A percentile compares a stretch with the other conserved stretches of the same genome.
Conservation (phyloP, 2,329 filamentous ascomycete genomes). For the Akanthomyces muscarius region DNA sequence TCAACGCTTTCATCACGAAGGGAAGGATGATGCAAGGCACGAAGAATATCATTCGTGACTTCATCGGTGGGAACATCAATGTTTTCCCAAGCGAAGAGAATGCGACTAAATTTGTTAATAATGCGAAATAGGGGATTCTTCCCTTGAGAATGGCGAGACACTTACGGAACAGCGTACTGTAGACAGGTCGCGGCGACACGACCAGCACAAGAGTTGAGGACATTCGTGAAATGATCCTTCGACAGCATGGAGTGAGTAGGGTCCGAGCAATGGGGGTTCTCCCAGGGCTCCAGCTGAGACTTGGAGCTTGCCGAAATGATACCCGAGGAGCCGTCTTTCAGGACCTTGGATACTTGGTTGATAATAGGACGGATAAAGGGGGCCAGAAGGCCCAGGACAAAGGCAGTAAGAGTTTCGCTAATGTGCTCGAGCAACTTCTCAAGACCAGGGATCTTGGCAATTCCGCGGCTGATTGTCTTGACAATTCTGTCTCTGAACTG, state of each 20-base stretch:
- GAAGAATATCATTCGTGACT: conserved; percentile 74
- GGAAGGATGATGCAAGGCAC: conserved; percentile 87
- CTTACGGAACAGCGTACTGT: conserved; percentile 78
- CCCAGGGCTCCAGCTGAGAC: conserved; percentile 77
- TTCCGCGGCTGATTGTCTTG: conserved; percentile 75
- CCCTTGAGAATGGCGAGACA: conserved; percentile 17
- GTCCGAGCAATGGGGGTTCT: conserved; percentile 67
- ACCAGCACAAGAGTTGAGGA: conserved; percentile 74
- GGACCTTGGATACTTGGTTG: conserved; percentile 72
- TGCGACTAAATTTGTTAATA: conserved; percentile 45
- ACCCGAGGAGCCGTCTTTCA: conserved; percentile 80
- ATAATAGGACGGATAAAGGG: conserved; percentile 93
- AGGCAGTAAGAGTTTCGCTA: conserved; percentile 85
- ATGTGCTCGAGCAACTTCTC: conserved; percentile 91
- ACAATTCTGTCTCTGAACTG: conserved; percentile 93
- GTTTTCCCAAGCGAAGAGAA: conserved; percentile 93
- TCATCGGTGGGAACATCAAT: conserved; percentile 76
- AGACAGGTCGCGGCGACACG: conserved; percentile 70
- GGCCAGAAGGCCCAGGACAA: conserved; percentile 83
- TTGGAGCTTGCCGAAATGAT: conserved; percentile 65
- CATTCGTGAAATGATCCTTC: conserved; percentile 79
- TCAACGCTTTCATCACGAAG: conserved; percentile 71
- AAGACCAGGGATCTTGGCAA: conserved; percentile 88
- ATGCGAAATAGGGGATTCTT: neutral
- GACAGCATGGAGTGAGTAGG: conserved; percentile 75